Percentiles rank a stretch among this genome's conserved stretches.
These are phyloP conservation scores for Sporothrix protearum DNA, from an alignment of 2,329 filamentous ascomycete genomes.

Conservation along the genomic window DNA sequence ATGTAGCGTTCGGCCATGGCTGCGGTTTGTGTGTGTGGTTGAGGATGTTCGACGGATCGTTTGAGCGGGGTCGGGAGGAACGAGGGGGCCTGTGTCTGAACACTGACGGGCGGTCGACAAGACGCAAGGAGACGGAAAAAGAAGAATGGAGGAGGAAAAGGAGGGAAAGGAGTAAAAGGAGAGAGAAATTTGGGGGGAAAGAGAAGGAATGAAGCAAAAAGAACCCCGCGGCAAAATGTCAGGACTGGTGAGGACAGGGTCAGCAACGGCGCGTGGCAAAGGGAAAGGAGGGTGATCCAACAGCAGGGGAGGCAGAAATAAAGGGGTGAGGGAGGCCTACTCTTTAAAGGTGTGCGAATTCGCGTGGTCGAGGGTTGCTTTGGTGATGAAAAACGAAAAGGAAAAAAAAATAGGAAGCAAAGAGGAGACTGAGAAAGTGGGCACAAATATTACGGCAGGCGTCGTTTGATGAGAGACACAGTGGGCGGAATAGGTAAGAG, in stretches of 20 bases:
- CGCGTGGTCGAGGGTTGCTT: conserved; percentile 23
- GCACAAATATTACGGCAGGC: conserved; percentile 17
- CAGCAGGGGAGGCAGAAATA: neutral
- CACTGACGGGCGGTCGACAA: conserved; percentile 9
- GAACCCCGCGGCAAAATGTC: conserved; percentile 13
- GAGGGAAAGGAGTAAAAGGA: neutral
- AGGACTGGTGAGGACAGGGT: conserved; percentile 4
- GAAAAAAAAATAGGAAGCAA: conserved; percentile 20
- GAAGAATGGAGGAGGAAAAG: neutral
- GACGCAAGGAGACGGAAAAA: neutral
- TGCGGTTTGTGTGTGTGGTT: conserved; percentile 34
- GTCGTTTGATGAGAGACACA: conserved; percentile 20
- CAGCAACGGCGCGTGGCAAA: conserved; percentile 7
- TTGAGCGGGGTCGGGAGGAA: neutral
- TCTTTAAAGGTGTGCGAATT: conserved; percentile 16
- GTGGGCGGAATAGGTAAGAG: conserved; percentile 21
- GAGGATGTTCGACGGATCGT: neutral
- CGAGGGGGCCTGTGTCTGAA: neutral
- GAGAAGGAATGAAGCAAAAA: neutral
- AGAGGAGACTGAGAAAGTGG: conserved; percentile 19
- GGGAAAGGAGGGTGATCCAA: neutral
- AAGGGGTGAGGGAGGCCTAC: conserved; percentile 6
- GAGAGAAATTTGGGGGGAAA: neutral
- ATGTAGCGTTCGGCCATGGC: conserved; percentile 99
- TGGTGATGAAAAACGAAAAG: conserved; percentile 23